A percentile compares a stretch with the other conserved stretches of the same genome.
Conservation (phyloP, 2,329 filamentous ascomycete species). For the Didymella sp. region DNA sequence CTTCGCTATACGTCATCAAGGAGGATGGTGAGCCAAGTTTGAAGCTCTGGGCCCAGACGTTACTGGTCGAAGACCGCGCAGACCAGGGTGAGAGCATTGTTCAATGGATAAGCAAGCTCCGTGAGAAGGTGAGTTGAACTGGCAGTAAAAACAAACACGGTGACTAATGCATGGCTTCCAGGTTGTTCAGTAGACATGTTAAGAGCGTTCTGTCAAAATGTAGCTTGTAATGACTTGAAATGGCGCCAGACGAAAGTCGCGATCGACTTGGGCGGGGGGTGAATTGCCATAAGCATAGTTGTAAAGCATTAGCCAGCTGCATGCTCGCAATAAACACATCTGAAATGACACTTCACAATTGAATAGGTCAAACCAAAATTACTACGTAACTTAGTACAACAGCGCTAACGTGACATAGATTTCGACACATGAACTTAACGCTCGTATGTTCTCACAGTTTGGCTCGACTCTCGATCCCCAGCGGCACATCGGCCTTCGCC, state of each 20-base stretch:
- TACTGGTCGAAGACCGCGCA: slow-evolving; percentile 92
- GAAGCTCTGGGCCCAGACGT: slow-evolving; percentile 94
- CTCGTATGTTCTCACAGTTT: slow-evolving; percentile 19
- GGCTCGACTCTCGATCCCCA: slow-evolving; percentile 24
- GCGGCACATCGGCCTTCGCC: slow-evolving; percentile 22
- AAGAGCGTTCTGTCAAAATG: slow-evolving; percentile 11
- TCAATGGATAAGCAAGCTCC: slow-evolving; percentile 89
- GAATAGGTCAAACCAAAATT: not conserved
- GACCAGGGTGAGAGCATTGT: slow-evolving; percentile 92
- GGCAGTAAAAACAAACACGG: not conserved
- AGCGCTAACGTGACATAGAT: not conserved
- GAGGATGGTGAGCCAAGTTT: slow-evolving; percentile 96
- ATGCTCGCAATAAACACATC: slow-evolving; percentile 13
- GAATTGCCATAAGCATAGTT: slow-evolving; percentile 7
- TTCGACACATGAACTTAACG: not conserved
- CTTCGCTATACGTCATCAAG: slow-evolving; percentile 89
- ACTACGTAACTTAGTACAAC: not conserved
- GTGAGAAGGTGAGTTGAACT: slow-evolving; percentile 81
- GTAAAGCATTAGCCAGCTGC: slow-evolving; percentile 5
- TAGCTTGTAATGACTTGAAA: slow-evolving; percentile 12
- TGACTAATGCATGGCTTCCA: slow-evolving; percentile 19
- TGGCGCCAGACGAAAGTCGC: slow-evolving; percentile 1
- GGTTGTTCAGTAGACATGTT: slow-evolving; percentile 46
- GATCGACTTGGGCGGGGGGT: slow-evolving; percentile 3
- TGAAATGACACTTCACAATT: not conserved